Conservation (phyloP, 208 protist genomes). For the Wallacemonas sp. region DNA sequence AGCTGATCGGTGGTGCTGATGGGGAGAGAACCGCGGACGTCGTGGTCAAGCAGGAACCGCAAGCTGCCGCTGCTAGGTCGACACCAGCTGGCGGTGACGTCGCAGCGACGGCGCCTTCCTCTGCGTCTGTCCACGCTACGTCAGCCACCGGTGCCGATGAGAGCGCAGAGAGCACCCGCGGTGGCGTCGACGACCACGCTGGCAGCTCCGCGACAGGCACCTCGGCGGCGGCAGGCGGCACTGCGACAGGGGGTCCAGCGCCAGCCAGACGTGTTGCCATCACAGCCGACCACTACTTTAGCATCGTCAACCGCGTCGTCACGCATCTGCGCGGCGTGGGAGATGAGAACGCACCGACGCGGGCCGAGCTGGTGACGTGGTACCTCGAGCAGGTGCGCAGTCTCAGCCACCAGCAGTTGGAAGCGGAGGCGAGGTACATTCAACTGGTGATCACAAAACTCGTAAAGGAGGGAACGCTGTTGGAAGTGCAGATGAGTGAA, state of each 20-base stretch:
- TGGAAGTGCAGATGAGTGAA: slow-evolving; percentile 76
- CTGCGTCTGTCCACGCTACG: too few relatives aligned
- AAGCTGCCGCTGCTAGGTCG: too few relatives aligned
- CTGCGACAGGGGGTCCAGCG: slow-evolving; percentile 7
- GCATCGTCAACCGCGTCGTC: slow-evolving; percentile 81
- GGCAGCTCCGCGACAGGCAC: background rate
- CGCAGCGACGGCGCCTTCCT: too few relatives aligned
- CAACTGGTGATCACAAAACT: slow-evolving; percentile 77
- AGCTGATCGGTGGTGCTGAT: slow-evolving; percentile 51
- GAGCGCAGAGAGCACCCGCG: too few relatives aligned
- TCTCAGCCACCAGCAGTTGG: slow-evolving; percentile 71
- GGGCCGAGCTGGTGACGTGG: slow-evolving; percentile 79
- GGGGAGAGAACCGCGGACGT: too few relatives aligned
- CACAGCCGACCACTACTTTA: slow-evolving; percentile 83
- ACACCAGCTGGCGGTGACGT: too few relatives aligned
- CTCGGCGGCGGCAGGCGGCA: background rate
- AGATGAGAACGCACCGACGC: slow-evolving; percentile 66
- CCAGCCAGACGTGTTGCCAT: slow-evolving; percentile 60
- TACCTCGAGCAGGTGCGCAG: slow-evolving; percentile 88
- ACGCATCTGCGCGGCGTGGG: slow-evolving; percentile 66
- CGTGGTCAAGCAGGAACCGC: slow-evolving; percentile 31
- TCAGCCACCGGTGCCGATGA: background rate
- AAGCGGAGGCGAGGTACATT: slow-evolving; percentile 77
- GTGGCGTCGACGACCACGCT: background rate
- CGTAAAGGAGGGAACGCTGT: slow-evolving; percentile 79